These are phyloP conservation scores for Serendipita vermifera DNA, from an alignment of 768 basidiomycete genomes.

Conservation along the genomic window DNA sequence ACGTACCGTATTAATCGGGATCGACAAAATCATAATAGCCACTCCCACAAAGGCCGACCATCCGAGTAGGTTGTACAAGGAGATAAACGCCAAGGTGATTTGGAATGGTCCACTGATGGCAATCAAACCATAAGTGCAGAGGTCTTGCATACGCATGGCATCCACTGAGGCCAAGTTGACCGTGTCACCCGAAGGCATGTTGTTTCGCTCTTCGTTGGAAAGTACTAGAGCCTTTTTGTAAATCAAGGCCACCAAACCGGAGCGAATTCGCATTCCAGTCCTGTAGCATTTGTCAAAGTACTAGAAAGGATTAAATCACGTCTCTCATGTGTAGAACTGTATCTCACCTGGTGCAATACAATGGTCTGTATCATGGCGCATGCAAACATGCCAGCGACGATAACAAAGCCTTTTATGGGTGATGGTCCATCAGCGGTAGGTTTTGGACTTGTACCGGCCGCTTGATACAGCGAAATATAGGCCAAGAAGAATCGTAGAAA, in stretches of 20 bases:
- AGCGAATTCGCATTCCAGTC: constrained; percentile 87
- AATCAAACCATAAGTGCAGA: constrained; percentile 75
- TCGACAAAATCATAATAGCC: constrained; percentile 70
- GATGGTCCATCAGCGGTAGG: constrained; percentile 15
- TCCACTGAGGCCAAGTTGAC: constrained; percentile 92
- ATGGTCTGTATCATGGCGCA: constrained; percentile 68
- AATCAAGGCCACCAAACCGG: constrained; percentile 73
- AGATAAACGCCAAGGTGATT: constrained; percentile 79
- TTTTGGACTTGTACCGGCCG: constrained; percentile 26
- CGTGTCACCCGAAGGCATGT: constrained; percentile 75
- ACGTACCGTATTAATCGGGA: constrained; percentile 53
- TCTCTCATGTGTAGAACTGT: not conserved
- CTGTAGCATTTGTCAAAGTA: constrained; percentile 78
- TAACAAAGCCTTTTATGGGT: constrained; percentile 54
- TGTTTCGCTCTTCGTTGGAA: constrained; percentile 67
- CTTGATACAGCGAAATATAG: constrained; percentile 72
- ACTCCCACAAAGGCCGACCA: constrained; percentile 88
- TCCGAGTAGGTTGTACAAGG: constrained; percentile 78
- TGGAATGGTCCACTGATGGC: constrained; percentile 77
- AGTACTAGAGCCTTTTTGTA: constrained; percentile 79
- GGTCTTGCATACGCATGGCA: constrained; percentile 61
- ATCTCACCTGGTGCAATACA: constrained; percentile 58
- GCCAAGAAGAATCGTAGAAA: constrained; percentile 63
- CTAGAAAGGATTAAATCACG: constrained; percentile 24
- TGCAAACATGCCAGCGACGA: constrained; percentile 69